phyloP scores from a whole-genome alignment of 495 filamentous ascomycete genomes.

The Hyphodiscus hymeniophilus region DNA sequence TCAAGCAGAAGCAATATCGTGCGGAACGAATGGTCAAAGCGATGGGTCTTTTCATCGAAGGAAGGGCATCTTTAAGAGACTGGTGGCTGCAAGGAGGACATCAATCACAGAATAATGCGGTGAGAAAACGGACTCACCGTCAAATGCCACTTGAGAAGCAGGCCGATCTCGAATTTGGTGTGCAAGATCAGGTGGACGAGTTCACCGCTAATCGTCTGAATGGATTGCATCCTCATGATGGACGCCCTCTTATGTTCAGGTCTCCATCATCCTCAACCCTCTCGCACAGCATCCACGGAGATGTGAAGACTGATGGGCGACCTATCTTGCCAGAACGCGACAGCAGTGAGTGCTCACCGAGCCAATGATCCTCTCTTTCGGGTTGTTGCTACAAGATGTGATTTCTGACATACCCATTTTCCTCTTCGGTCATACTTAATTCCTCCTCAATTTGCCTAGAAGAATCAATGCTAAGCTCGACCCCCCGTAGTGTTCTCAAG shows the following conservation, averaged over 20 bases:
- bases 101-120: slow-evolving; percentile 4
- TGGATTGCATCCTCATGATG: slow-evolving; percentile 2
- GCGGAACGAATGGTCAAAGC: slow-evolving; percentile 32
- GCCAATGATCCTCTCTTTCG: too few relatives aligned
- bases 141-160: slow-evolving; percentile 6
- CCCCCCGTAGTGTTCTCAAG: too few relatives aligned
- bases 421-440: too few relatives aligned
- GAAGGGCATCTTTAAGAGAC: slow-evolving; percentile 23
- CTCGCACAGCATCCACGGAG: background rate
- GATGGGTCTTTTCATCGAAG: slow-evolving; percentile 30
- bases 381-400: too few relatives aligned
- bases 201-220: slow-evolving; percentile 13
- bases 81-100: slow-evolving; percentile 22
- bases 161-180: slow-evolving; percentile 22
- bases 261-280: slow-evolving; percentile 5
- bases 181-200: slow-evolving; percentile 18
- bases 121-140: slow-evolving; percentile 6
- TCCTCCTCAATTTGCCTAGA: too few relatives aligned
- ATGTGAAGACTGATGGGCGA: slow-evolving; percentile 6
- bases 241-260: background rate
- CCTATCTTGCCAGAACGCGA: slow-evolving; percentile 11
- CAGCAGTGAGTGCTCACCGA: too few relatives aligned
- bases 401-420: too few relatives aligned
- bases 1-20: slow-evolving; percentile 27
- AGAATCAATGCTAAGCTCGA: too few relatives aligned